A percentile compares a stretch with the other conserved stretches of the same genome.
These are phyloP conservation scores for Phialemoniopsis sp. DNA, from an alignment of 2,329 filamentous ascomycete genomes.

Conservation along the genomic window DNA sequence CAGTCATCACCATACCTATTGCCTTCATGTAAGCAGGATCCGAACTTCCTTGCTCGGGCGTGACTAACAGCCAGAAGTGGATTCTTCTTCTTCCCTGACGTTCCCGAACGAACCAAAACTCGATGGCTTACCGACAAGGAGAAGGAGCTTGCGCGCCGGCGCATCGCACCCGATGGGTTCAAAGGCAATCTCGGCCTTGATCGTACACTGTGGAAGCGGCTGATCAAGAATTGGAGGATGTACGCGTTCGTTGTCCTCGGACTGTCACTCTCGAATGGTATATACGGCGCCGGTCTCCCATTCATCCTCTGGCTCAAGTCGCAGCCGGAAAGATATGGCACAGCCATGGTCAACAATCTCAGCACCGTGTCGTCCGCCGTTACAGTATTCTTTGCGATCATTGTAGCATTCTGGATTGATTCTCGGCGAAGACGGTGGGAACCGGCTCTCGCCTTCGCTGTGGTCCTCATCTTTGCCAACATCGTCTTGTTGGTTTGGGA, in stretches of 20 bases:
- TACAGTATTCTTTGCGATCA: no score
- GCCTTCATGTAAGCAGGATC: constrained; percentile 46
- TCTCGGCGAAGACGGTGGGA: no score
- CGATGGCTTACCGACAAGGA: constrained; percentile 32
- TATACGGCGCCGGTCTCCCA: constrained; percentile 1
- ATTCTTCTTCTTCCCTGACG: constrained; percentile 37
- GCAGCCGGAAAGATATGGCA: no score
- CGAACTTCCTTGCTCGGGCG: no score
- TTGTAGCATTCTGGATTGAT: no score
- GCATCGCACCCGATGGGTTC: constrained; percentile 41
- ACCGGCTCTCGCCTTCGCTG: no score
- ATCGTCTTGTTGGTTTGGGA: no score
- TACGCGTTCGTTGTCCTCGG: constrained; percentile 28
- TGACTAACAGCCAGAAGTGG: no score
- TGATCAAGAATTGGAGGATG: constrained; percentile 31
- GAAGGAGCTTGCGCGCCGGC: constrained; percentile 29
- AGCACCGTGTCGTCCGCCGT: no score
- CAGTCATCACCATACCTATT: constrained; percentile 51
- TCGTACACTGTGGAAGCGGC: constrained; percentile 28
- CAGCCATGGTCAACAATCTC: no score
- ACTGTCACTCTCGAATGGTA: no score
- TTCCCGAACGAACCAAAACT: constrained; percentile 30
- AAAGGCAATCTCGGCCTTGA: constrained; percentile 21
- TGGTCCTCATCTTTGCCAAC: no score
- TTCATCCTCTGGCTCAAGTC: constrained; percentile 5